Evolutionary conservation across 2,329 filamentous ascomycete species (phyloP), one percentile per base, ranked within the genome.

Genomic region (Botrytis fabae): DNA sequence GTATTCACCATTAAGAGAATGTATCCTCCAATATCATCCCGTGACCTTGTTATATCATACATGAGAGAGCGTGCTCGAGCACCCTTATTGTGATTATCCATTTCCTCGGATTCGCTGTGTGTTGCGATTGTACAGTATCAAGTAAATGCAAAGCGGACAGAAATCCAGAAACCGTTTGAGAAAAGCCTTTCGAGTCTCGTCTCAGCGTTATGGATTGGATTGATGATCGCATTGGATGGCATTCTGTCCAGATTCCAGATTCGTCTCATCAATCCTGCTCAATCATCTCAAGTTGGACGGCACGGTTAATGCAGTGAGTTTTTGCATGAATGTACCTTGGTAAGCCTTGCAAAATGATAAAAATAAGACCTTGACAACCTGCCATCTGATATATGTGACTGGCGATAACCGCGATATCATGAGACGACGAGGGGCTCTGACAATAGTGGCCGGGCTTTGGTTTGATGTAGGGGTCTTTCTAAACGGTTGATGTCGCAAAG

Each of bases 241-340:
- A 54, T 38, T 66, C 28, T 38, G 4, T 38, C 35, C 5, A 38
- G 7, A 38, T 44, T 18, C 16, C 42, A 42, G 5, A 38, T 54
- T 35, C 51, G 46, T 61, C 51, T 42, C 66, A 69, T 60, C 51
- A 28, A 46, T 69, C n/a, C 66, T 20, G 35, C 20, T n/a, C 62
- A 25, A 51, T 18, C 44, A 25, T 65, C 63, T 66, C 46, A 54
- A 20, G 22, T 66, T 51, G 44, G 54, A 66, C 46, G 10, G 25
- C 7, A 14, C 48, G 25, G 12, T 7, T 2, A n/a, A 14, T 14
- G 18, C 9, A n/a, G 3, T 20, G 44, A 12, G 20, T n/a, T 51
- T 35, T 40, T 28, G 63, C 63, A 66, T 66, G 32, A 66, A 51
- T 8, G 38, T 38, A 1, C 38, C 38, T 38, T 38, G 38, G 38